Base-by-base conservation (phyloP, 2,329 filamentous ascomycete species). In the Fusarium decemcellulare region DNA sequence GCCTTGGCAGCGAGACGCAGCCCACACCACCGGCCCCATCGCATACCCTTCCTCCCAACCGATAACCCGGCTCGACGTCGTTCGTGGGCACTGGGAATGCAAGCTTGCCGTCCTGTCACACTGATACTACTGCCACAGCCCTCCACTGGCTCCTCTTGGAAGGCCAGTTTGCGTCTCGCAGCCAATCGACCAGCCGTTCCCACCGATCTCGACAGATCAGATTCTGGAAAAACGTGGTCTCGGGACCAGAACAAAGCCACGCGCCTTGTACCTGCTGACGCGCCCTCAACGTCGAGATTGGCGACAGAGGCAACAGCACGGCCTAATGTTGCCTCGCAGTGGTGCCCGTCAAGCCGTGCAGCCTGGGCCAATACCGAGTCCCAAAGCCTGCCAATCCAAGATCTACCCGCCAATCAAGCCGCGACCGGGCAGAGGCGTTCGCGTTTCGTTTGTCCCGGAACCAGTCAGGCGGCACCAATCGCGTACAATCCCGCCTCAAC, bases 391-490 rank as follows among this genome's bases (percentile, higher is more conserved):
- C 51, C 70, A 60, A 54, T 37, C 36, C 47, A 23, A 71, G 68
- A 74, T 74, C 65, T 66, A 16, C 58, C 52, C 60, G 58, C 63
- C 71, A 75, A 75, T 75, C 71, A 70, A 58, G 40, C 32, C 55
- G 30, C 60, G 36, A 61, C 44, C 48, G 43, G 55, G 53, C 48
- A 59, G 61, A 61, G 65, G 62, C 40, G 60, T 72, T 73, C 72
- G 72, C 61, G 60, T 53, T 59, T 70, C 63, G 47, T 47, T 51
- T 44, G 63, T 66, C 60, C 71, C 70, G 54, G 73, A 75, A 75
- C 73, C 73, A 73, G 68, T 72, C 71, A 68, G 65, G 52, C 57
- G 73, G 73, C 72, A 75, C 73, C 73, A 75, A 75, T 75, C 73
- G 70, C 73, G 72, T 72, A 64, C 68, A 53, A 64, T 75, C 70